phyloP scores from a whole-genome alignment of 768 basidiomycete species.

The Mycena maculata region DNA sequence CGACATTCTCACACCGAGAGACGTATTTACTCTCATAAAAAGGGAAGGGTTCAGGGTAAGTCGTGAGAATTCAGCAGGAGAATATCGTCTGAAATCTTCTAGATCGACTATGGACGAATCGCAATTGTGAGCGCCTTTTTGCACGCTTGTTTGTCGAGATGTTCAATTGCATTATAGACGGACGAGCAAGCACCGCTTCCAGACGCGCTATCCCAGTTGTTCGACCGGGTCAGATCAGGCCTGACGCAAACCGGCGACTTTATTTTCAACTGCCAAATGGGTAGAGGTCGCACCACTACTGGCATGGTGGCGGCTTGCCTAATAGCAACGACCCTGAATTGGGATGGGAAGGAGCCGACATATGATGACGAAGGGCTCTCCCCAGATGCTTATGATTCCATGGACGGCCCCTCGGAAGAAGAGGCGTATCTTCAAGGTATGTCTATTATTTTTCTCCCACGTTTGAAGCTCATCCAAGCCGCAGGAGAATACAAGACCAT shows the following conservation, averaged over 20 bases:
- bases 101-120: constrained; percentile 91
- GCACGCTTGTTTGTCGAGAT: constrained; percentile 5
- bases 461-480: neutral
- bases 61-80: neutral
- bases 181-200: constrained; percentile 98
- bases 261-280: constrained; percentile 98
- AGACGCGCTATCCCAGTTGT: constrained; percentile 80
- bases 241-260: constrained; percentile 77
- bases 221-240: constrained; percentile 75
- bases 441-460: constrained; percentile 12
- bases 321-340: constrained; percentile 78
- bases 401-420: constrained; percentile 89
- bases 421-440: constrained; percentile 89
- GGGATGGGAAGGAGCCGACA: constrained; percentile 60
- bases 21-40: constrained; percentile 80
- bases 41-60: constrained; percentile 82
- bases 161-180: constrained; percentile 63
- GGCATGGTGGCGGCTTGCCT: constrained; percentile 94
- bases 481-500: constrained; percentile 98
- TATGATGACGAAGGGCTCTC: constrained; percentile 46
- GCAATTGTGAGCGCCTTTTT: constrained; percentile 76
- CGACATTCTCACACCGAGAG: constrained; percentile 90
- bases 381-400: constrained; percentile 67
- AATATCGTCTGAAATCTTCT: constrained; percentile 6
- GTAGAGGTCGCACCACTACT: constrained; percentile 90